Evolutionary conservation across 1,139 yeast species (phyloP), one percentile per base, ranked within the genome.

Genomic region (Debaryomyces singareniensis): DNA sequence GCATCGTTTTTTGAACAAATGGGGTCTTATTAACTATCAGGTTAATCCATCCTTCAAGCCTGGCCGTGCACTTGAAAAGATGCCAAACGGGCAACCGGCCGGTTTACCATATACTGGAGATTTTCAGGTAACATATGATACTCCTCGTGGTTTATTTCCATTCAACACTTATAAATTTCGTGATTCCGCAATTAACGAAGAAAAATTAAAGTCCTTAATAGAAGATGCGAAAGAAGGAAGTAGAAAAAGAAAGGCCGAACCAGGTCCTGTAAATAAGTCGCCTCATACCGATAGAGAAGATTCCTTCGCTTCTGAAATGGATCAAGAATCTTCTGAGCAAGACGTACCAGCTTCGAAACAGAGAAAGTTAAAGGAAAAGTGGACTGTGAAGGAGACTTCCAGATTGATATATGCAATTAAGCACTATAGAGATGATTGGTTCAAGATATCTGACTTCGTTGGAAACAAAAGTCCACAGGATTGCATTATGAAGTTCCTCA

Each of bases 1-100:
- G 7, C 96, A 87, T 53, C 75, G 85, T 39, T 91, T 93, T 49
- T 66, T 93, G 40, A 89, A 78, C 49, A 85, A 83, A 54, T 93
- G 99, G 99, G 99, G 99, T 0, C 65, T 93, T 35, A 86, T 93
- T 34, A 93, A 93, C 55, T 93, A 93, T 51, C 98, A 91, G 56
- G 96, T 80, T 1, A 68, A 73, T 40, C 83, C 89, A 2, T 78
- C 73, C 38, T 60, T 75, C 37, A 70, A 76, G 42, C 86, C 89
- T 2, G 75, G 75, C 27, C 71, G 75, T 34, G 68, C 70, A 2
- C 65, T 78, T 20, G 86, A 79, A 41, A 84, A 84, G 29, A 42
- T 62, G 30, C 67, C 69, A 13, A 63, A 64, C 42, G 72, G 71
- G 2, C 54, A 52, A 24, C 61, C 55, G 46, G 69, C 62, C 18